These are phyloP conservation scores for Stentor coeruleus DNA, from an alignment of 73 alveolate species.

Conservation along the genomic window DNA sequence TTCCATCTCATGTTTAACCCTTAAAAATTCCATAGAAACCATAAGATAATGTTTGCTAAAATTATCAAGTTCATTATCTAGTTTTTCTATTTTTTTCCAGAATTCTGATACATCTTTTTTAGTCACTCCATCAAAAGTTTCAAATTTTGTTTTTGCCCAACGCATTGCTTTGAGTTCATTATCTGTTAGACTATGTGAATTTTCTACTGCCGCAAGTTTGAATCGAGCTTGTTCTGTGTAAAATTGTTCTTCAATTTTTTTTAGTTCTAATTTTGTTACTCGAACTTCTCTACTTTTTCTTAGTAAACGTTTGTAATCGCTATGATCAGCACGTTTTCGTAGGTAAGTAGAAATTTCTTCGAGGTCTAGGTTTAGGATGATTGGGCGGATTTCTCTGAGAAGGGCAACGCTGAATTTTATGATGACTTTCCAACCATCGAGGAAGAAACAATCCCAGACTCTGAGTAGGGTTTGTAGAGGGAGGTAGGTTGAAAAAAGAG, in stretches of 20 bases:
- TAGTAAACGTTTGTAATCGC: not conserved
- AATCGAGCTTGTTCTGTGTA: constrained; percentile 13
- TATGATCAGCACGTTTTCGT: not conserved
- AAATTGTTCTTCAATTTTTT: constrained; percentile 15
- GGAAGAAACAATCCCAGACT: constrained; percentile 24
- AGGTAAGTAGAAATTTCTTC: not conserved
- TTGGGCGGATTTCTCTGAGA: not conserved
- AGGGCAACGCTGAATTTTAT: constrained; percentile 20
- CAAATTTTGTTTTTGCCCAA: constrained; percentile 1
- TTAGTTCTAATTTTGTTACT: not conserved
- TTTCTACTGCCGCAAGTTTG: not conserved
- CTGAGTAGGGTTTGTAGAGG: not conserved
- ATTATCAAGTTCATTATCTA: constrained; percentile 5
- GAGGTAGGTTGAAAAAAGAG: constrained; percentile 11
- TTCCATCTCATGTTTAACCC: not conserved
- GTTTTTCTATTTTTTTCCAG: not conserved
- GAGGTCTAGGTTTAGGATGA: not conserved
- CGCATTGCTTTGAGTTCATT: not conserved
- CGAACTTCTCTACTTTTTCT: not conserved
- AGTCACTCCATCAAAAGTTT: not conserved
- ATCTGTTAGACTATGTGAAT: constrained; percentile 12
- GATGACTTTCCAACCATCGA: constrained; percentile 24
- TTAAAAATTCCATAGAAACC: not conserved
- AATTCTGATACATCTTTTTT: constrained; percentile 8
- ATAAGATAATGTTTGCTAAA: not conserved